Percentiles rank a stretch among this genome's conserved stretches.
phyloP scores from a whole-genome alignment of 2,329 filamentous ascomycete species.

The Setomelanomma holmii region DNA sequence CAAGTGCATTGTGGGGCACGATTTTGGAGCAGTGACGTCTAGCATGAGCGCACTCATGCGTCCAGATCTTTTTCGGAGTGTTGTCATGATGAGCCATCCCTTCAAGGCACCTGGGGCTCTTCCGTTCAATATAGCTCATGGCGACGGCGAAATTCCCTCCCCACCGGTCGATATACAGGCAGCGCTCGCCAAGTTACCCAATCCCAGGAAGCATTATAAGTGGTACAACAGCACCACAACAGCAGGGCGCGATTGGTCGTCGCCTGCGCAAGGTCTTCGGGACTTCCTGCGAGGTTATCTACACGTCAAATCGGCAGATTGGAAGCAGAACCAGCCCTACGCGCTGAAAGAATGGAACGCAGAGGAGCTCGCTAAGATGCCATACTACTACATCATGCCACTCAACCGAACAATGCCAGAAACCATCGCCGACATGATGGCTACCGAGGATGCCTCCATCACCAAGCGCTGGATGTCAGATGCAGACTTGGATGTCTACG shows the following conservation, averaged over 20 bases:
- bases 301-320: slow-evolving; percentile 71
- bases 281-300: slow-evolving; percentile 71
- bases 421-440: slow-evolving; percentile 63
- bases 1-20: slow-evolving; percentile 68
- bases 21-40: slow-evolving; percentile 69
- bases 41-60: slow-evolving; percentile 67
- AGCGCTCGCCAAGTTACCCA: slow-evolving; percentile 60
- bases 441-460: slow-evolving; percentile 55
- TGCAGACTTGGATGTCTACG: slow-evolving; percentile 67
- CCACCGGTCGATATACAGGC: slow-evolving; percentile 59
- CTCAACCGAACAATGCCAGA: slow-evolving; percentile 65
- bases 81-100: slow-evolving; percentile 71
- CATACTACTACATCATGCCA: slow-evolving; percentile 73
- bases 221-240: slow-evolving; percentile 65
- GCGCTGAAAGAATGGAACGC: slow-evolving; percentile 65
- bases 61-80: slow-evolving; percentile 68
- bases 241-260: slow-evolving; percentile 58
- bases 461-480: slow-evolving; percentile 64
- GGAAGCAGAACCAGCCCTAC: slow-evolving; percentile 61
- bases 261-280: slow-evolving; percentile 61
- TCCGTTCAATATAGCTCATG: slow-evolving; percentile 55
- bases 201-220: slow-evolving; percentile 73
- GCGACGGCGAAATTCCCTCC: slow-evolving; percentile 25
- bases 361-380: slow-evolving; percentile 64
- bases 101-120: slow-evolving; percentile 62